Conservation (phyloP, 2,329 filamentous ascomycete genomes). For the Diaporthe vexans region DNA sequence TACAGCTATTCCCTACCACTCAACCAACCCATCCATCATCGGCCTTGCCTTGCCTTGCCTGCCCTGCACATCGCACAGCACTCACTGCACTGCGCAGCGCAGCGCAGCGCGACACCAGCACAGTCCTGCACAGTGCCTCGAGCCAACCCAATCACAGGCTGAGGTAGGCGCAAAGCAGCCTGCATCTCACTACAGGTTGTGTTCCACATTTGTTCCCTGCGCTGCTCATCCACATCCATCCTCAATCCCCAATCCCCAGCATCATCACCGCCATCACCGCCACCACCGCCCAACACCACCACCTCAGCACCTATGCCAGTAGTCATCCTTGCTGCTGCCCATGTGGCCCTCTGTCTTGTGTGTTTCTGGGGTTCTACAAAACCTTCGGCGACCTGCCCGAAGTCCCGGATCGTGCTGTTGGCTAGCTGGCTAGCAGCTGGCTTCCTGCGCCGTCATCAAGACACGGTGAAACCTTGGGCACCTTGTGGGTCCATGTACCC, state of each 20-base stretch:
- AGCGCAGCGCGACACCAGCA: neutral
- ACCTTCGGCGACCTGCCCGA: slow-evolving; percentile 27
- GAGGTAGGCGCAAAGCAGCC: slow-evolving; percentile 34
- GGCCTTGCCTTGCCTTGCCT: neutral
- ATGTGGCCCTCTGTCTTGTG: slow-evolving; percentile 1
- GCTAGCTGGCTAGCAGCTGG: neutral
- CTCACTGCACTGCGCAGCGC: neutral
- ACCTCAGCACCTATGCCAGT: neutral
- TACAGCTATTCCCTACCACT: slow-evolving; percentile 17
- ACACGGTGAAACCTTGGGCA: slow-evolving; percentile 13
- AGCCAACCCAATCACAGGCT: slow-evolving; percentile 22
- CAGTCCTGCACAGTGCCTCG: slow-evolving; percentile 39
- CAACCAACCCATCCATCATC: neutral
- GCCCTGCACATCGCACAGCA: neutral
- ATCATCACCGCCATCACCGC: neutral
- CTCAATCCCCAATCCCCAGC: neutral
- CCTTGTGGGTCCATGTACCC: neutral
- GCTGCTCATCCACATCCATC: slow-evolving; percentile 6
- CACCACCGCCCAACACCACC: neutral
- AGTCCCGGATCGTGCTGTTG: slow-evolving; percentile 16
- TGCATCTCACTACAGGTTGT: slow-evolving; percentile 24
- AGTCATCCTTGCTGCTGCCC: neutral
- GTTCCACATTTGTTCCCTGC: slow-evolving; percentile 4
- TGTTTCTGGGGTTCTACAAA: slow-evolving; percentile 6
- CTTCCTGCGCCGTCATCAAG: slow-evolving; percentile 12